Percentiles rank a stretch among this genome's conserved stretches.
Evolutionary conservation across 352 stramenopile species (phyloP).

Genomic region (Saprolegnia diclina): DNA sequence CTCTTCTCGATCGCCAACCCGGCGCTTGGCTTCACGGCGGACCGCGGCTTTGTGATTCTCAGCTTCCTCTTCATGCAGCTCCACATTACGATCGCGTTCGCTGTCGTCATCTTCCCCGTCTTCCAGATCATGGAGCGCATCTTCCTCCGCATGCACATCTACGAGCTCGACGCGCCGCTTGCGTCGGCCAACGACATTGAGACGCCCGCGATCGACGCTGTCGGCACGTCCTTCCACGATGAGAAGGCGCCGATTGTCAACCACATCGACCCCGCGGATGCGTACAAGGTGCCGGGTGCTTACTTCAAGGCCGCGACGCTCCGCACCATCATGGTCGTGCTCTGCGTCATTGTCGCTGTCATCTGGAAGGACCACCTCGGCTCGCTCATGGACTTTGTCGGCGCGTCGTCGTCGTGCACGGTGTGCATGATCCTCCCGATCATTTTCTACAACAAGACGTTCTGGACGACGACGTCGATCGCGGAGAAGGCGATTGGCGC

Average conservation of each 20-base stretch:
- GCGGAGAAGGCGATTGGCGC: neutral
- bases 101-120: conserved; percentile 18
- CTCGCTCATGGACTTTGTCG: conserved; percentile 59
- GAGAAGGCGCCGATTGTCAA: neutral
- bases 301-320: conserved; percentile 27
- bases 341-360: conserved; percentile 36
- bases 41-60: conserved; percentile 42
- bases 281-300: neutral
- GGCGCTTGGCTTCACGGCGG: neutral
- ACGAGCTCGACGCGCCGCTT: neutral
- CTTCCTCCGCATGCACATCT: conserved; percentile 48
- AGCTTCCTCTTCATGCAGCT: conserved; percentile 22
- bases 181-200: neutral
- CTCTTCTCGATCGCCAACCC: conserved; percentile 27
- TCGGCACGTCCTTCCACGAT: neutral
- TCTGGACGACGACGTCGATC: conserved; percentile 20
- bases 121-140: conserved; percentile 31
- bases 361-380: conserved; percentile 56
- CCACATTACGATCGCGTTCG: conserved; percentile 26
- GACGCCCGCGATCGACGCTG: neutral
- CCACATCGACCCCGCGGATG: neutral
- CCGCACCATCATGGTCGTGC: conserved; percentile 32
- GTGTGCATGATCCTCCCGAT: conserved; percentile 73
- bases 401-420: conserved; percentile 46
- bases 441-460: conserved; percentile 57